phyloP scores from a whole-genome alignment of 2,329 filamentous ascomycete genomes.

The Nakataea oryzae region DNA sequence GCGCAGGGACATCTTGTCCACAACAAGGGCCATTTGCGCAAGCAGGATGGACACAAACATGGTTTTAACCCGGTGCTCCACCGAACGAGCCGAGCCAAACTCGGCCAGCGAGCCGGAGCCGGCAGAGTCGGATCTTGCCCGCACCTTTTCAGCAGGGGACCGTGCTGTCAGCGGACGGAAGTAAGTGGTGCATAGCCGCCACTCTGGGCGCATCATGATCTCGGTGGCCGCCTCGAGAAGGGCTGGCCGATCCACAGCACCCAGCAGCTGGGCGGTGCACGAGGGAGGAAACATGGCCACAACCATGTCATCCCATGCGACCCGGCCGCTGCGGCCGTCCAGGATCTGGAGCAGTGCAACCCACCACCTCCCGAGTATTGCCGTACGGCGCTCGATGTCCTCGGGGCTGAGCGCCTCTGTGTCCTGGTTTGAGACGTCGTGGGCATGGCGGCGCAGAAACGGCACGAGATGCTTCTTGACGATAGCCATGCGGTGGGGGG shows the following conservation, averaged over 20 bases:
- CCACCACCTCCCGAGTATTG: constrained; percentile 89
- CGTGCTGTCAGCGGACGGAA: constrained; percentile 54
- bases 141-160: constrained; percentile 32
- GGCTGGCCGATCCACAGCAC: constrained; percentile 72
- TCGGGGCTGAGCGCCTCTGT: constrained; percentile 53
- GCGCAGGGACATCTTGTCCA: constrained; percentile 77
- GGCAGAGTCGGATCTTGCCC: constrained; percentile 35
- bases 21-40: constrained; percentile 75
- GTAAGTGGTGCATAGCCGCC: constrained; percentile 62
- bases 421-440: constrained; percentile 52
- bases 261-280: constrained; percentile 56
- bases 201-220: constrained; percentile 83
- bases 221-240: constrained; percentile 69
- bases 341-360: constrained; percentile 71
- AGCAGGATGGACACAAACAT: constrained; percentile 77
- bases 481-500: constrained; percentile 61
- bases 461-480: constrained; percentile 64
- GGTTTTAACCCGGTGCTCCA: constrained; percentile 79
- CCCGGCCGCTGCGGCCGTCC: constrained; percentile 37
- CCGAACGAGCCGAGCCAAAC: constrained; percentile 46
- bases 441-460: constrained; percentile 61
- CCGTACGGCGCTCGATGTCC: constrained; percentile 69
- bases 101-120: constrained; percentile 55
- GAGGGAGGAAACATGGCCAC: constrained; percentile 11
- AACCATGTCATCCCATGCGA: constrained; percentile 7